A percentile compares a stretch with the other conserved stretches of the same genome.
Evolutionary conservation across 805 yeast species (phyloP).

Genomic region (Zygosaccharomyces siamensis): DNA sequence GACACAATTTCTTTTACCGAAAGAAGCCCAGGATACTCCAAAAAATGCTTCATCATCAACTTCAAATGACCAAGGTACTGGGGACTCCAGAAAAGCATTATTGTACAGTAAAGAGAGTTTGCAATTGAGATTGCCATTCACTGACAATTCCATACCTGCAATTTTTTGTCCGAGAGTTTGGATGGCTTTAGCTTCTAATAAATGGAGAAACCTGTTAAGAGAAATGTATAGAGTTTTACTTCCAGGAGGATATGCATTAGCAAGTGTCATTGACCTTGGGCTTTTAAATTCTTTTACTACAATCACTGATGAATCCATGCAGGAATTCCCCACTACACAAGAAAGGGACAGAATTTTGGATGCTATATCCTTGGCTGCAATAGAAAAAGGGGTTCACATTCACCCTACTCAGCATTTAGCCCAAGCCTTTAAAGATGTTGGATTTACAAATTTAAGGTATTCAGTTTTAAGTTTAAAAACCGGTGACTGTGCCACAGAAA

Average conservation of each 20-base stretch:
- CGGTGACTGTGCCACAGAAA: constrained; percentile 28
- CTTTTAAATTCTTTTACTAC: constrained; percentile 16
- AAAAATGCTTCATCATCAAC: neutral
- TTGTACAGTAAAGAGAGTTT: constrained; percentile 22
- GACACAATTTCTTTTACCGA: constrained; percentile 20
- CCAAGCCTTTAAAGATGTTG: constrained; percentile 25
- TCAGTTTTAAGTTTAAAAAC: constrained; percentile 25
- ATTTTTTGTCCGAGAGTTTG: constrained; percentile 30
- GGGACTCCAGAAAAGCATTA: constrained; percentile 12
- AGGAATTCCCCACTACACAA: constrained; percentile 18
- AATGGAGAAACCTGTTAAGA: constrained; percentile 27
- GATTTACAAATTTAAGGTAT: constrained; percentile 29
- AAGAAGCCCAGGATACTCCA: constrained; percentile 9
- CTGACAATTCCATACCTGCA: constrained; percentile 25
- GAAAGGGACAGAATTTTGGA: constrained; percentile 26
- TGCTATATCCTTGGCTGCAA: constrained; percentile 24
- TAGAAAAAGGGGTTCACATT: constrained; percentile 26
- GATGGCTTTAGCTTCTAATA: constrained; percentile 22
- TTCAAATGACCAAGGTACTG: constrained; percentile 6
- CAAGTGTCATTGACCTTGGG: constrained; percentile 22
- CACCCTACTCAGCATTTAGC: constrained; percentile 28
- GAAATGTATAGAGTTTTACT: constrained; percentile 27
- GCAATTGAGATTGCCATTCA: constrained; percentile 27
- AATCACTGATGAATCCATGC: constrained; percentile 4
- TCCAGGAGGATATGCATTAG: constrained; percentile 32